Percentiles rank a stretch among this genome's conserved stretches.
Conservation (phyloP, 2,329 filamentous ascomycete species). For the Clathrospora elynae region DNA sequence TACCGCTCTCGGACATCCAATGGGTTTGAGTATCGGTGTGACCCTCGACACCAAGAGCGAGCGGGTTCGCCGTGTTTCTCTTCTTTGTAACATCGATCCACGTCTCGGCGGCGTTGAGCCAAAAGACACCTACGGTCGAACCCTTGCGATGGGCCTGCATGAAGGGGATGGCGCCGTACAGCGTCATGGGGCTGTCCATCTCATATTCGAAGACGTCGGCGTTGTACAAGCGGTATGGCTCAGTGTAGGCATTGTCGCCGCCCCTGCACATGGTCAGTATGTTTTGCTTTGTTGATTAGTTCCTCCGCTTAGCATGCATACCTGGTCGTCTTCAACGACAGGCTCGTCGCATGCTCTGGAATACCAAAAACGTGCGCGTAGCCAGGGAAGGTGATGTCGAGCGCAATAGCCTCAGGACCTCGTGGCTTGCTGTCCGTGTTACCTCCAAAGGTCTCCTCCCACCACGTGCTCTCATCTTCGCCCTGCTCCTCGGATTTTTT, state of each 20-base stretch:
- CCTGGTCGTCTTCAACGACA: constrained; percentile 89
- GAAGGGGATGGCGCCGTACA: constrained; percentile 96
- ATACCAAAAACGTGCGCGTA: constrained; percentile 95
- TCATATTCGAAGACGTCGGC: constrained; percentile 98
- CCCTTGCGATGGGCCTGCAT: constrained; percentile 96
- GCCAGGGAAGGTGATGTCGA: constrained; percentile 90
- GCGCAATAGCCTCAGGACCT: constrained; percentile 86
- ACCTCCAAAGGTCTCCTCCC: constrained; percentile 95
- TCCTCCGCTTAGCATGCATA: too few relatives aligned
- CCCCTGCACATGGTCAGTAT: constrained; percentile 61
- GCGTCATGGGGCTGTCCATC: constrained; percentile 95
- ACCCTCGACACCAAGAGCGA: constrained; percentile 71
- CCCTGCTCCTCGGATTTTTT: constrained; percentile 52
- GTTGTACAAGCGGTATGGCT: constrained; percentile 96
- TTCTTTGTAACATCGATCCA: constrained; percentile 94
- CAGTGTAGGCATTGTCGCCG: constrained; percentile 79
- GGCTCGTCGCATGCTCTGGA: constrained; percentile 84
- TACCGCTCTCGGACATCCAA: constrained; percentile 92
- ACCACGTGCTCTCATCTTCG: constrained; percentile 90
- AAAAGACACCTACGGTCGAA: constrained; percentile 94
- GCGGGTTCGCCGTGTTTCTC: constrained; percentile 73
- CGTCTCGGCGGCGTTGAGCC: constrained; percentile 95
- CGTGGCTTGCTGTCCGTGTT: constrained; percentile 95
- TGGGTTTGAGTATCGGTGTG: constrained; percentile 85
- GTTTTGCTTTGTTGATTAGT: too few relatives aligned